Conservation (phyloP, 176 grass and related monocot genomes). For the Bonia amplexicaulis region DNA sequence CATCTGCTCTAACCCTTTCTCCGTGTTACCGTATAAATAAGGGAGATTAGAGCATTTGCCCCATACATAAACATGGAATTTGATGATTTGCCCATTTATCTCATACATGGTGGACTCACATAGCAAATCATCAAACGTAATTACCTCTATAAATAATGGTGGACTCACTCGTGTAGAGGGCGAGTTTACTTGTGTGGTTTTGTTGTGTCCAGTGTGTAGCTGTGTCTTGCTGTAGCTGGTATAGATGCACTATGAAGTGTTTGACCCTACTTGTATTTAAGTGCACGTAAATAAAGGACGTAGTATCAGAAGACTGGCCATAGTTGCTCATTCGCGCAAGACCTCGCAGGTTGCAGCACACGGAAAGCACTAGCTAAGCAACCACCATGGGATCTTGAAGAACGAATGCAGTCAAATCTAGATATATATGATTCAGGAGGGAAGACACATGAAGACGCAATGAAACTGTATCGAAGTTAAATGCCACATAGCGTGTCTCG, state of each 20-base stretch:
- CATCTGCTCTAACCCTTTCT: neutral
- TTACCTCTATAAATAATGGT: slow-evolving; percentile 29
- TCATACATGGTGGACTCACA: no score
- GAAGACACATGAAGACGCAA: neutral
- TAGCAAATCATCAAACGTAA: no score
- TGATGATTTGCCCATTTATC: no score
- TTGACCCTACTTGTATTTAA: neutral
- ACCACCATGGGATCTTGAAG: neutral
- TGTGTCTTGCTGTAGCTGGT: neutral
- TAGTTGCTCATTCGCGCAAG: no score
- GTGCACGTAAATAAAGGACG: neutral
- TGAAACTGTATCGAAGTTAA: neutral
- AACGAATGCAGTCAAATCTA: neutral
- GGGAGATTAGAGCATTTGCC: no score
- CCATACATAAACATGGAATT: no score
- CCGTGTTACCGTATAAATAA: slow-evolving; percentile 6
- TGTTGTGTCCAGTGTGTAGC: neutral
- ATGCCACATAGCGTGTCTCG: neutral
- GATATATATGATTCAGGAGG: neutral
- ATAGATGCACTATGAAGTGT: neutral
- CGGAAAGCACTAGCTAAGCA: neutral
- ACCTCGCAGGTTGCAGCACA: neutral
- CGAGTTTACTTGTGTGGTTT: neutral
- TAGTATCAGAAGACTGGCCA: neutral
- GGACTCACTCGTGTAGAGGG: neutral